Evolutionary conservation across 2,329 filamentous ascomycete species (phyloP).

Genomic region (Exophiala calicioides): DNA sequence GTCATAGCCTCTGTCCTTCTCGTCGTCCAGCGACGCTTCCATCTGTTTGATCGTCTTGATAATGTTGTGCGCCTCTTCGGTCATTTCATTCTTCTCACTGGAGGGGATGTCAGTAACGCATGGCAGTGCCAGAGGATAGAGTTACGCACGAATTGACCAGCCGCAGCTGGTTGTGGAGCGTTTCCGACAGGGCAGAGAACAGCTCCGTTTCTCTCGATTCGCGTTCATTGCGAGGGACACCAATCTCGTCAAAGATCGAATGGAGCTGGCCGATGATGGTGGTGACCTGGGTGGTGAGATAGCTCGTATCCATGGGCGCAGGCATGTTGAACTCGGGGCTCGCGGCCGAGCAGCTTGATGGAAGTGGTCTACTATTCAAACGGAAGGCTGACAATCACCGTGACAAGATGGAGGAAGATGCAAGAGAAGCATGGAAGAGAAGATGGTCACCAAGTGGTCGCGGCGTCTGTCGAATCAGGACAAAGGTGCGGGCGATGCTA

Average conservation of each 20-base stretch:
- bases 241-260: constrained; percentile 95
- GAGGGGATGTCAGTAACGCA: constrained; percentile 18
- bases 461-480: constrained; percentile 24
- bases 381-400: neutral
- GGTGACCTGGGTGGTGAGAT: constrained; percentile 91
- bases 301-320: constrained; percentile 77
- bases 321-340: constrained; percentile 25
- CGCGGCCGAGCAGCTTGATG: constrained; percentile 19
- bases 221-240: constrained; percentile 89
- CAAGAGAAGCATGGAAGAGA: constrained; percentile 10
- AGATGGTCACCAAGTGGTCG: constrained; percentile 25
- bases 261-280: constrained; percentile 91
- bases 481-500: constrained; percentile 10
- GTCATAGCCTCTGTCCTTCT: constrained; percentile 64
- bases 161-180: constrained; percentile 84
- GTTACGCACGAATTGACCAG: constrained; percentile 66
- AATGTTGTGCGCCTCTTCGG: constrained; percentile 84
- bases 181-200: constrained; percentile 87
- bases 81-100: constrained; percentile 83
- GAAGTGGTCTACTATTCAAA: constrained; percentile 5
- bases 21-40: constrained; percentile 84
- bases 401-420: constrained; percentile 15
- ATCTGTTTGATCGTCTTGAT: constrained; percentile 89
- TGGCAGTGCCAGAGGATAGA: constrained; percentile 2
- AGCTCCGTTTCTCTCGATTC: constrained; percentile 90